A percentile compares a stretch with the other conserved stretches of the same genome.
These are phyloP conservation scores for Emydomyces testavorans DNA, from an alignment of 2,329 filamentous ascomycete species.

Conservation along the genomic window DNA sequence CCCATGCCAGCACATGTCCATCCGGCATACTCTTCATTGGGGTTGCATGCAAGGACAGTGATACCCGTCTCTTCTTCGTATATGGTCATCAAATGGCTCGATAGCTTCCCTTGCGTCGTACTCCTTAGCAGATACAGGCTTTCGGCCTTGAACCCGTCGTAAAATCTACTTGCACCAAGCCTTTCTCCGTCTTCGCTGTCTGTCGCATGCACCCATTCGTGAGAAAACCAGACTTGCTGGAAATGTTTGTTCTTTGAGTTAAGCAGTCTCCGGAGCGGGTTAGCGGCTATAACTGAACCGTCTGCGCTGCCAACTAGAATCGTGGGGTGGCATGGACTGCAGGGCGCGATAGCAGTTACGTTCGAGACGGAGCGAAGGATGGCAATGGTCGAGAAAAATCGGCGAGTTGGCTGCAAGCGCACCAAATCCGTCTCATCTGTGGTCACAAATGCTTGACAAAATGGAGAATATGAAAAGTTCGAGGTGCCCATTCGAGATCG, in stretches of 20 bases:
- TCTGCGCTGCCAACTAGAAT: slow-evolving; percentile 42
- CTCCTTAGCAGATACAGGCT: slow-evolving; percentile 25
- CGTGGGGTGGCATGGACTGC: slow-evolving; percentile 41
- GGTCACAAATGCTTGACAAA: slow-evolving; percentile 43
- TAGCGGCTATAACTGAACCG: slow-evolving; percentile 42
- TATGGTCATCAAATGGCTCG: slow-evolving; percentile 34
- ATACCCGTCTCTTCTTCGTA: slow-evolving; percentile 54
- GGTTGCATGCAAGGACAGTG: slow-evolving; percentile 56
- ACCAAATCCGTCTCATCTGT: slow-evolving; percentile 45
- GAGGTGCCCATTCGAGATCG: slow-evolving; percentile 42
- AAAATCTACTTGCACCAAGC: slow-evolving; percentile 33
- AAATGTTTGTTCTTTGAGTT: slow-evolving; percentile 41
- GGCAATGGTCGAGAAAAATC: slow-evolving; percentile 42
- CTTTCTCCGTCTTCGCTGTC: slow-evolving; percentile 14
- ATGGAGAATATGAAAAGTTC: slow-evolving; percentile 45
- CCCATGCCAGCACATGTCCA: slow-evolving; percentile 58
- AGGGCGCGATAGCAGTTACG: slow-evolving; percentile 26
- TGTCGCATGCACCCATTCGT: slow-evolving; percentile 41
- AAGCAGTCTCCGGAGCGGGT: slow-evolving; percentile 42
- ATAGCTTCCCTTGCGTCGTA: slow-evolving; percentile 12
- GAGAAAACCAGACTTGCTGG: slow-evolving; percentile 47
- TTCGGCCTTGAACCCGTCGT: slow-evolving; percentile 36
- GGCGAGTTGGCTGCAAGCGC: slow-evolving; percentile 39
- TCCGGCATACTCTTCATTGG: slow-evolving; percentile 52
- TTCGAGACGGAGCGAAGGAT: slow-evolving; percentile 37